Evolutionary conservation across 2,329 filamentous ascomycete genomes (phyloP).

Genomic region (Akanthomyces dipterigenus): DNA sequence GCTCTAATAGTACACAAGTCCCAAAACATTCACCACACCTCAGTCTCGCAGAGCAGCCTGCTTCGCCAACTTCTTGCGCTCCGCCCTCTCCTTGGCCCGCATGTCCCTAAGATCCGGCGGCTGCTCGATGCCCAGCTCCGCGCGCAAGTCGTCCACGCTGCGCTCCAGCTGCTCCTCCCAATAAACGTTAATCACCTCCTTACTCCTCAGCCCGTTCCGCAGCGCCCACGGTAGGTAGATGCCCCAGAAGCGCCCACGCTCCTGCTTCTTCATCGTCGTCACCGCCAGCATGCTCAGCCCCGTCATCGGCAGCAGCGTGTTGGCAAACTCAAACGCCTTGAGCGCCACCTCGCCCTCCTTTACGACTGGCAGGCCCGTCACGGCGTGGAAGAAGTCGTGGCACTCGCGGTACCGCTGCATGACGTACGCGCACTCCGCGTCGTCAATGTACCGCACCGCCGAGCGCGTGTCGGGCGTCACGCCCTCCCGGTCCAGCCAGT

Average conservation of each 20-base stretch:
- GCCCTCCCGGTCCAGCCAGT: constrained; percentile 89
- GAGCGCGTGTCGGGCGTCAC: constrained; percentile 87
- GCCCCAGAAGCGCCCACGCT: constrained; percentile 65
- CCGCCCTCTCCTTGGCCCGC: constrained; percentile 61
- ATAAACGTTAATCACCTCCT: constrained; percentile 90
- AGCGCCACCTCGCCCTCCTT: constrained; percentile 96
- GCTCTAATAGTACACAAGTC: not conserved
- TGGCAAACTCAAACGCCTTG: constrained; percentile 95
- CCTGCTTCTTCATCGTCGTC: constrained; percentile 75
- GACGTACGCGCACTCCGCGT: constrained; percentile 93
- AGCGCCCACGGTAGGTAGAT: constrained; percentile 89
- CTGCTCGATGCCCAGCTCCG: constrained; percentile 73
- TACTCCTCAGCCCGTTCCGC: constrained; percentile 66
- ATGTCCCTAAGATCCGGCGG: constrained; percentile 81
- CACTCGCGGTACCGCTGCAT: constrained; percentile 98
- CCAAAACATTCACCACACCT: not conserved
- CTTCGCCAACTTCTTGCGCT: constrained; percentile 56
- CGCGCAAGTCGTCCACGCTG: constrained; percentile 69
- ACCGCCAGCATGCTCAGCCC: constrained; percentile 79
- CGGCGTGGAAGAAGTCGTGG: constrained; percentile 95
- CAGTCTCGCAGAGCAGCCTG: constrained; percentile 1
- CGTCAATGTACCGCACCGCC: constrained; percentile 81
- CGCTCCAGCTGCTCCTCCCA: constrained; percentile 93
- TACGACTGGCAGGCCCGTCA: constrained; percentile 84
- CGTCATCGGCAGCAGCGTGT: constrained; percentile 92